These are phyloP conservation scores for Candida pini DNA, from an alignment of 805 yeast genomes.

Conservation along the genomic window DNA sequence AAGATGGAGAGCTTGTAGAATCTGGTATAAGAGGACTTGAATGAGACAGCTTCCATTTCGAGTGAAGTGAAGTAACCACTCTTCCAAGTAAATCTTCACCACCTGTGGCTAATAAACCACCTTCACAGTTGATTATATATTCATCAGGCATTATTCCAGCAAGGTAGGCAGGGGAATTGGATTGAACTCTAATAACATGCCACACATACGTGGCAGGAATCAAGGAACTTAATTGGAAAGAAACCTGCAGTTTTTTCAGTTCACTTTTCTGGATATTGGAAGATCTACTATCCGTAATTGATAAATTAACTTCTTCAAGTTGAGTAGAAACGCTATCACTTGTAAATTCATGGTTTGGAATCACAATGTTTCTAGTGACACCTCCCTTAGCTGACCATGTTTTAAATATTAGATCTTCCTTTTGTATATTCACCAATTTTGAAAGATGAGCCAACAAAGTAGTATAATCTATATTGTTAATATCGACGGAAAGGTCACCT, in stretches of 20 bases:
- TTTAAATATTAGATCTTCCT: conserved; percentile 40
- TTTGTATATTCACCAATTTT: conserved; percentile 22
- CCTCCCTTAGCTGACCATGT: conserved; percentile 92
- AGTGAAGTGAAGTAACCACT: conserved; percentile 53
- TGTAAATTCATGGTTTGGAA: conserved; percentile 25
- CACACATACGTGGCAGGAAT: conserved; percentile 77
- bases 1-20: neutral
- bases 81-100: conserved; percentile 77
- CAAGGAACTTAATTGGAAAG: conserved; percentile 74
- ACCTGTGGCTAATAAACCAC: conserved; percentile 79
- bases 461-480: conserved; percentile 14
- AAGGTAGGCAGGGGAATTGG: conserved; percentile 72
- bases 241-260: conserved; percentile 54
- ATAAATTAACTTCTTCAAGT: conserved; percentile 26
- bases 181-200: conserved; percentile 72
- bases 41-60: conserved; percentile 25
- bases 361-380: conserved; percentile 34
- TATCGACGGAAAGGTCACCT: conserved; percentile 1
- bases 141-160: conserved; percentile 87
- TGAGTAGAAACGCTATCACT: conserved; percentile 12
- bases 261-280: conserved; percentile 25
- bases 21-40: conserved; percentile 5
- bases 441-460: conserved; percentile 20
- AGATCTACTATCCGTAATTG: conserved; percentile 16
- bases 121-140: conserved; percentile 82